Percentiles rank a stretch among this genome's conserved stretches.
Evolutionary conservation across 768 basidiomycete species (phyloP).

Genomic region (Lentinus tigrinus): DNA sequence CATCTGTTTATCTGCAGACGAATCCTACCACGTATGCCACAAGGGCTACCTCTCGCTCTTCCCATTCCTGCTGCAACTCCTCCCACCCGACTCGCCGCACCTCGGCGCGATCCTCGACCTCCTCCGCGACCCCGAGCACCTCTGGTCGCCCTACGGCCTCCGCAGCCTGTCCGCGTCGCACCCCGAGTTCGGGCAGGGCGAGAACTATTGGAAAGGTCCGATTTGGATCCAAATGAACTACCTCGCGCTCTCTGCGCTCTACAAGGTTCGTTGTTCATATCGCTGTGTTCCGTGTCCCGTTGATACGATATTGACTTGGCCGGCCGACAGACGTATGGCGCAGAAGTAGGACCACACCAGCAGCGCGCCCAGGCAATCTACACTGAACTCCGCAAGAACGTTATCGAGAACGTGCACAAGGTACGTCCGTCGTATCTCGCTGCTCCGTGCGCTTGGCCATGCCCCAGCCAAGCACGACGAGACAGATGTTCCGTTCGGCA

Average conservation of each 20-base stretch:
- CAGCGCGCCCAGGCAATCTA: constrained; percentile 77
- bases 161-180: constrained; percentile 87
- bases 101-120: constrained; percentile 81
- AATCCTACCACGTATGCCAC: constrained; percentile 89
- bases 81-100: constrained; percentile 75
- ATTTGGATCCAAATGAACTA: constrained; percentile 99
- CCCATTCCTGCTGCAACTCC: constrained; percentile 83
- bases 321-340: constrained; percentile 65
- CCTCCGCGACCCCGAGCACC: constrained; percentile 73
- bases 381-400: constrained; percentile 71
- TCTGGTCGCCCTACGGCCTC: constrained; percentile 91
- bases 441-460: too few relatives aligned
- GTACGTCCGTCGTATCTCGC: constrained; percentile 39
- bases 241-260: constrained; percentile 73
- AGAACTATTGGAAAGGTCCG: constrained; percentile 97
- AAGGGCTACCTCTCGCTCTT: constrained; percentile 93
- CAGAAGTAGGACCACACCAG: constrained; percentile 79
- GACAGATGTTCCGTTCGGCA: too few relatives aligned
- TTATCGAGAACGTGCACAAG: constrained; percentile 82
- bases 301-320: background rate
- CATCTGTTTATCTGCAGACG: constrained; percentile 57
- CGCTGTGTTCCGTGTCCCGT: background rate
- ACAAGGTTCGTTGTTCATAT: constrained; percentile 52
- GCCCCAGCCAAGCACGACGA: too few relatives aligned
- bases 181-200: constrained; percentile 86